Evolutionary conservation across 306 rosid species (phyloP).

Genomic region (Albizia julibrissin): DNA sequence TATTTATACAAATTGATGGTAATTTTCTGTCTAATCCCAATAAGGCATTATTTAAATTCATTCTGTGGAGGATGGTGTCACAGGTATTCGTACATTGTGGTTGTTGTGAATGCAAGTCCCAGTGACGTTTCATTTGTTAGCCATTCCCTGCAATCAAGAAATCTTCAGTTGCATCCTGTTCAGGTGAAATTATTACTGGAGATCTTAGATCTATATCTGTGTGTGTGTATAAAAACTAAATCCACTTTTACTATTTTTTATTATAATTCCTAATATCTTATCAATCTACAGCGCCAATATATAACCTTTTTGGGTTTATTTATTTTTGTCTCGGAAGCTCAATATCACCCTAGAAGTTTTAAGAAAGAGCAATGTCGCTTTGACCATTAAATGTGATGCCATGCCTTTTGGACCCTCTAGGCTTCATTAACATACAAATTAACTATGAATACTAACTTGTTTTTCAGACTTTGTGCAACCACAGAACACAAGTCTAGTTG

Average conservation of each 20-base stretch:
- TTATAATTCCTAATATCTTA: not conserved
- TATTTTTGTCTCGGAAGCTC: not conserved
- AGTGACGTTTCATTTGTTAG: conserved; percentile 61
- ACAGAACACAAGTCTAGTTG: not conserved
- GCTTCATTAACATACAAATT: no score
- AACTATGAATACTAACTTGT: not conserved
- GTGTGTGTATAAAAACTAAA: not conserved
- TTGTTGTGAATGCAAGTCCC: conserved; percentile 79
- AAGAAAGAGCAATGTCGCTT: no score
- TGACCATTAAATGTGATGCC: no score
- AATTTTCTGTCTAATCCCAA: conserved; percentile 21
- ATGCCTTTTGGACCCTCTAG: no score
- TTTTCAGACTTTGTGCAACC: not conserved
- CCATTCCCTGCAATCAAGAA: conserved; percentile 53
- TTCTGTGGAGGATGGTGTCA: conserved; percentile 30
- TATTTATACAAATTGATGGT: conserved; percentile 41
- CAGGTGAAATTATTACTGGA: conserved; percentile 55
- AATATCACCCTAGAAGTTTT: no score
- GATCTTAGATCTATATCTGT: not conserved
- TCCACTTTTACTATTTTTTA: not conserved
- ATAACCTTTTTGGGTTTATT: not conserved
- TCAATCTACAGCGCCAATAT: not conserved
- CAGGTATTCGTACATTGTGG: conserved; percentile 80
- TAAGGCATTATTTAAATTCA: not conserved
- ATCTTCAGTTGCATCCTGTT: conserved; percentile 76